phyloP scores from a whole-genome alignment of 257 asterid genomes.

The Petunia axillaris region DNA sequence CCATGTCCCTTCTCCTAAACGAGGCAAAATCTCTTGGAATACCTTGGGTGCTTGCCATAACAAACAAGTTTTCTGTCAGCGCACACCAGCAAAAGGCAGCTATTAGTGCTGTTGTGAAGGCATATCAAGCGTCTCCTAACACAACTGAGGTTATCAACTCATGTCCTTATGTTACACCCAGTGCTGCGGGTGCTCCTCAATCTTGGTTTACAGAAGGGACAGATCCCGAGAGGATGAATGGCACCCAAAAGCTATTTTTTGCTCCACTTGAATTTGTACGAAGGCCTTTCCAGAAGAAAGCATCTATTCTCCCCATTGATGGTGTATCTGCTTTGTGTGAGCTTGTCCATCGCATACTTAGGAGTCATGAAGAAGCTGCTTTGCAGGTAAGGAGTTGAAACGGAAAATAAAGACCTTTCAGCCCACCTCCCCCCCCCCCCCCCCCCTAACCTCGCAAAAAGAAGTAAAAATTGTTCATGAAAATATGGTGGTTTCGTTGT shows the following conservation, averaged over 20 bases:
- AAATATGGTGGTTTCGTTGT: slow-evolving; percentile 15
- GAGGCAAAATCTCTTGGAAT: slow-evolving; percentile 94
- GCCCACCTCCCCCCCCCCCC: not conserved
- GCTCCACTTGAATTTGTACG: slow-evolving; percentile 68
- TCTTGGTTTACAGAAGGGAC: slow-evolving; percentile 60
- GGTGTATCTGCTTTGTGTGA: slow-evolving; percentile 79
- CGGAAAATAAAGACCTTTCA: not conserved
- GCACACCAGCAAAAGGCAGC: slow-evolving; percentile 92
- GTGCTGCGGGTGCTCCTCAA: slow-evolving; percentile 55
- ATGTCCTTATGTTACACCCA: slow-evolving; percentile 86
- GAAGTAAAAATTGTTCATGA: not conserved
- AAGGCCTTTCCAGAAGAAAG: slow-evolving; percentile 76
- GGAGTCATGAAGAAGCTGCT: slow-evolving; percentile 78
- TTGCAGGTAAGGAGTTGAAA: slow-evolving; percentile 58
- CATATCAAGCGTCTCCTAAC: slow-evolving; percentile 81
- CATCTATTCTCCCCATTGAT: slow-evolving; percentile 76
- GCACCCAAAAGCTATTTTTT: slow-evolving; percentile 50
- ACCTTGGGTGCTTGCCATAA: slow-evolving; percentile 94
- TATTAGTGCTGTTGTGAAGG: slow-evolving; percentile 70
- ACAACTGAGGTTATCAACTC: slow-evolving; percentile 80
- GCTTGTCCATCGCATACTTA: slow-evolving; percentile 68
- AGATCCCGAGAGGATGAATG: slow-evolving; percentile 43
- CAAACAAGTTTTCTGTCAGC: slow-evolving; percentile 94
- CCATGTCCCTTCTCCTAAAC: slow-evolving; percentile 72
- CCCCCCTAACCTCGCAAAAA: not conserved